Conservation (phyloP, 2,329 filamentous ascomycete genomes). For the Talaromyces sp. region DNA sequence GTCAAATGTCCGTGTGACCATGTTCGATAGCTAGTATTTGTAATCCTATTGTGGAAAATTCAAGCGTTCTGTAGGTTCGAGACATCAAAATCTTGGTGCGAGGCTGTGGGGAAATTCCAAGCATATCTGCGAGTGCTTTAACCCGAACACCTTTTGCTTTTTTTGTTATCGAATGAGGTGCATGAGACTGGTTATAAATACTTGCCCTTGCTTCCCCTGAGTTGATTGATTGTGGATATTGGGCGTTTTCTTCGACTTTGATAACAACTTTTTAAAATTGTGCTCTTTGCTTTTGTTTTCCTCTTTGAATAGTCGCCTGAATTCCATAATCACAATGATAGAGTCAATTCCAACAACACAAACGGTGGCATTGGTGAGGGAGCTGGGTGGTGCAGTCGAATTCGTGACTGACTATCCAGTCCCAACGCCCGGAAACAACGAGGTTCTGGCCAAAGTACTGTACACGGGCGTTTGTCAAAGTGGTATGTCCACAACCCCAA, state of each 20-base stretch:
- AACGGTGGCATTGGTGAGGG: conserved; percentile 39
- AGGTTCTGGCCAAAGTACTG: conserved; percentile 43
- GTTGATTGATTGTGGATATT: background rate
- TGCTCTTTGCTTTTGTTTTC: background rate
- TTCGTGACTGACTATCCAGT: conserved; percentile 42
- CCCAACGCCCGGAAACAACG: conserved; percentile 33
- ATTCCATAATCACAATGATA: background rate
- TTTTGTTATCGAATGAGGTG: background rate
- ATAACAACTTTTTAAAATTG: background rate
- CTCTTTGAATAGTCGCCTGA: background rate
- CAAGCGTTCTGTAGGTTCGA: background rate
- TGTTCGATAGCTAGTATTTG: background rate
- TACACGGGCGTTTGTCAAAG: conserved; percentile 45
- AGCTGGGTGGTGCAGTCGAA: conserved; percentile 37
- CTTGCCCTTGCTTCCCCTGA: background rate
- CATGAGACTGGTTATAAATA: background rate
- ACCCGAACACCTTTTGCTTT: background rate
- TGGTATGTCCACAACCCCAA: conserved; percentile 24
- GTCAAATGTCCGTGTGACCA: background rate
- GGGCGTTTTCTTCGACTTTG: background rate
- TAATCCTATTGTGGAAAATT: background rate
- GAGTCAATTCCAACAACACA: conserved; percentile 25
- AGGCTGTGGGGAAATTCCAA: background rate
- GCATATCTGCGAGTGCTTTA: background rate
- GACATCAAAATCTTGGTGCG: background rate